phyloP scores from a whole-genome alignment of 176 grass and related monocot species.

The Oryza glumipatula region DNA sequence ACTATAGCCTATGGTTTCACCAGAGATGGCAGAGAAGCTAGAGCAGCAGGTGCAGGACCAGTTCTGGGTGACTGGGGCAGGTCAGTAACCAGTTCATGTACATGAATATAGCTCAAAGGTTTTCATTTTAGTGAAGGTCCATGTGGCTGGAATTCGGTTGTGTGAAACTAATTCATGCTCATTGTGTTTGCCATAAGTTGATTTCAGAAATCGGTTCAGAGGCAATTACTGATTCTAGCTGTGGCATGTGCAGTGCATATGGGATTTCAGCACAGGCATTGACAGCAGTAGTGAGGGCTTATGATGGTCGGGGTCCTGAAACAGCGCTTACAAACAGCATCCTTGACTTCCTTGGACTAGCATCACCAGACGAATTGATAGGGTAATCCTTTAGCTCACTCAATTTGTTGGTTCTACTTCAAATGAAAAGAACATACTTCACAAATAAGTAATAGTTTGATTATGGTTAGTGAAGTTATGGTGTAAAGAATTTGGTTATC shows the following conservation, averaged over 20 bases:
- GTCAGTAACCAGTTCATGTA: constrained; percentile 29
- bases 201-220: not conserved
- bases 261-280: constrained; percentile 84
- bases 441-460: not conserved
- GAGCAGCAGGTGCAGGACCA: constrained; percentile 81
- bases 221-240: not conserved
- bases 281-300: constrained; percentile 74
- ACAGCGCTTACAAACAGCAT: constrained; percentile 68
- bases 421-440: not conserved
- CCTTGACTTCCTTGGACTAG: constrained; percentile 56
- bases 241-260: constrained; percentile 60
- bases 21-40: constrained; percentile 64
- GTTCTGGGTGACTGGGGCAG: constrained; percentile 84
- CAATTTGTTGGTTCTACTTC: not conserved
- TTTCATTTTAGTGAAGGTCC: not conserved
- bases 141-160: not conserved
- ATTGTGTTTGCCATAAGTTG: not conserved
- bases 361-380: constrained; percentile 73
- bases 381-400: constrained; percentile 47
- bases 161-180: not conserved
- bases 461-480: not conserved
- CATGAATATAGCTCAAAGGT: not conserved
- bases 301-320: constrained; percentile 72
- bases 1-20: constrained; percentile 81
- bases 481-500: not conserved